Evolutionary conservation across 2,329 filamentous ascomycete species (phyloP).

Genomic region (Aspergillus eucalypticola): DNA sequence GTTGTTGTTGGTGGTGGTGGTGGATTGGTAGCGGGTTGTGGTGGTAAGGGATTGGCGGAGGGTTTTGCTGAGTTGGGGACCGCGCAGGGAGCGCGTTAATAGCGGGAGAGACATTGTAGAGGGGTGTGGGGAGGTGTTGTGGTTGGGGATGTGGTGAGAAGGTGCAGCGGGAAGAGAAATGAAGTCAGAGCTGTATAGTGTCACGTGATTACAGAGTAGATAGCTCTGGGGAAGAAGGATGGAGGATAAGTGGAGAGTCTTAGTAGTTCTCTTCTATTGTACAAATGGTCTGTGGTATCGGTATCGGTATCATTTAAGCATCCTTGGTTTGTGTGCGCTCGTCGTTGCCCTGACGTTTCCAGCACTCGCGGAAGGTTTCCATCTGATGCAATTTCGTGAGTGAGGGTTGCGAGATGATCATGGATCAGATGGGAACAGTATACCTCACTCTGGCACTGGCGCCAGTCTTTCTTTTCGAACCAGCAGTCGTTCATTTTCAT

Average conservation of each 20-base stretch:
- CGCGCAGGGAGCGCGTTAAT: background rate
- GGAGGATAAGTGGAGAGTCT: background rate
- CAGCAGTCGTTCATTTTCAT: slow-evolving; percentile 91
- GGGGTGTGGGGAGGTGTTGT: slow-evolving; percentile 9
- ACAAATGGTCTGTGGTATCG: slow-evolving; percentile 8
- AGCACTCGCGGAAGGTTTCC: slow-evolving; percentile 84
- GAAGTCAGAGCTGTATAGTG: slow-evolving; percentile 16
- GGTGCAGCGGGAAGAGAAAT: slow-evolving; percentile 3
- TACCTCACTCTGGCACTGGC: slow-evolving; percentile 83
- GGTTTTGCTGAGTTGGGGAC: slow-evolving; percentile 17
- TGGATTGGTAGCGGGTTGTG: slow-evolving; percentile 29
- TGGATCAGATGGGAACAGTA: slow-evolving; percentile 37
- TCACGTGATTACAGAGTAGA: slow-evolving; percentile 26
- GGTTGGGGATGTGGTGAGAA: background rate
- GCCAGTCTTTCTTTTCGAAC: slow-evolving; percentile 94
- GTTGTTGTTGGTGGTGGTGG: slow-evolving; percentile 36
- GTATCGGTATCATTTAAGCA: slow-evolving; percentile 37
- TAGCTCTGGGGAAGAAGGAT: too few species aligned
- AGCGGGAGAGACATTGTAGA: slow-evolving; percentile 8
- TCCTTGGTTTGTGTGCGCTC: slow-evolving; percentile 77
- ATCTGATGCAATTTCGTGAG: slow-evolving; percentile 59
- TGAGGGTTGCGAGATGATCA: background rate
- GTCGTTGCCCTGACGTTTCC: slow-evolving; percentile 88
- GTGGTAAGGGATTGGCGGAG: slow-evolving; percentile 20
- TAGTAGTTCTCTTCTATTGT: background rate